Base-by-base conservation (phyloP, 1,284 basidiomycete species). In the Acaromyces ingoldii region DNA sequence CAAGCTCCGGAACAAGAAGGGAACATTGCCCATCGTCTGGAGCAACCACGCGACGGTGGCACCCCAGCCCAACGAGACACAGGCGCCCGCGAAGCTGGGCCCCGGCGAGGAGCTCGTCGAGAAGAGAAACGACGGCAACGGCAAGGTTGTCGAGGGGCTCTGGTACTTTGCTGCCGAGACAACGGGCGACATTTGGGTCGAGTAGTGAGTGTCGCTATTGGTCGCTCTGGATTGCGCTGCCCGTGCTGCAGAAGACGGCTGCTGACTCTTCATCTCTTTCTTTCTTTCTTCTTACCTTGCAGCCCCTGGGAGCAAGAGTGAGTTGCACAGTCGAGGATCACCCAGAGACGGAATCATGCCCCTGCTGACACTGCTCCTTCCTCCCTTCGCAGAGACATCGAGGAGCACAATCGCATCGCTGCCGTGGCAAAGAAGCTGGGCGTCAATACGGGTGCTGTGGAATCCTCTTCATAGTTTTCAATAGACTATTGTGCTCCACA, bases 331-430 rank as follows among this genome's bases (percentile, higher is more conserved):
- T 34, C 19, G 11, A 17, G 15, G 25, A 33, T 5, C 29, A 44
- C 15, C 3, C 33, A 9, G n/a, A 7, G 22, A 17, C 29, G 11
- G 6, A 1, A 26, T 2, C 19, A 2, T 48, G 2, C 11, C 10
- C 9, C 17, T 42, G 21, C 38, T 48, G 37, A 31, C 44, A 15
- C 7, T 13, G 9, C 26, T 31, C 9, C n/a, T 47, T 29, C 21
- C 25, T 25, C n/a, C n/a, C 6, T 15, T n/a, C 39, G 26, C 38
- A 36, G 39, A 38, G 72, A 75, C 55, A 75, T 75, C 40, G 25
- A 64, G 39, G 73, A 75, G 58, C 73, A 75, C 60, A 74, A 75
- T 53, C 67, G 73, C 1, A 58, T 75, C 2, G 65, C 73, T 7
- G 68, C 68, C 25, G 53, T 74, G n/a, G 73, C 73, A 22, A 65